A percentile compares a stretch with the other conserved stretches of the same genome.
Evolutionary conservation across 164 flowering plant genomes (phyloP).

Genomic region (Echeveria elegans): DNA sequence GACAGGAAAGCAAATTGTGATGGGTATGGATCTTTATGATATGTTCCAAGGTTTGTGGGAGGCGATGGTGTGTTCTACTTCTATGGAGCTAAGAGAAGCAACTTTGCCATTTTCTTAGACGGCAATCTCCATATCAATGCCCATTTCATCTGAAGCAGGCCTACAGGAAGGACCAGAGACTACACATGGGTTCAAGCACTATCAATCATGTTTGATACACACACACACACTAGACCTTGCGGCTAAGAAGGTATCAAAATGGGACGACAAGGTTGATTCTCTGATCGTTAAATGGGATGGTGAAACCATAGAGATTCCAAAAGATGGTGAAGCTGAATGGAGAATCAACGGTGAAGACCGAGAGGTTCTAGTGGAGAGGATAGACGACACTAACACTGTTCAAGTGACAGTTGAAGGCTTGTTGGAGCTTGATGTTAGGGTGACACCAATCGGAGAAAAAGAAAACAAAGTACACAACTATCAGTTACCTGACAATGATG

Average conservation of each 20-base stretch:
- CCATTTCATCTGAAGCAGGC: conserved; percentile 54
- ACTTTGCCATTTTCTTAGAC: conserved; percentile 59
- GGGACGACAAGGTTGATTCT: conserved; percentile 55
- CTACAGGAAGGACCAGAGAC: conserved; percentile 48
- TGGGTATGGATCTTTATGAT: conserved; percentile 56
- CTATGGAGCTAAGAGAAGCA: conserved; percentile 52
- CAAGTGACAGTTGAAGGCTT: conserved; percentile 34
- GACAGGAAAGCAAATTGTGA: conserved; percentile 20
- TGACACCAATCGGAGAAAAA: conserved; percentile 40
- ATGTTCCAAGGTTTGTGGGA: conserved; percentile 58
- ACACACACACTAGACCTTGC: conserved; percentile 45
- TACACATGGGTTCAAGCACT: conserved; percentile 73
- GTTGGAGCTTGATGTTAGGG: conserved; percentile 37
- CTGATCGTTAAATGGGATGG: conserved; percentile 43
- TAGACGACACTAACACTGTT: conserved; percentile 40
- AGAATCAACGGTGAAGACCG: conserved; percentile 19
- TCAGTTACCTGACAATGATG: conserved; percentile 40
- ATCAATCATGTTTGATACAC: conserved; percentile 51
- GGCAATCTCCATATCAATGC: conserved; percentile 46
- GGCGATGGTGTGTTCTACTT: conserved; percentile 76
- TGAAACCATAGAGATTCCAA: conserved; percentile 25
- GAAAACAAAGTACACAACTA: conserved; percentile 55
- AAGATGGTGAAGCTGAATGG: conserved; percentile 55
- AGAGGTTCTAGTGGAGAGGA: conserved; percentile 44
- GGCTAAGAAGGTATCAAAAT: conserved; percentile 41